Percentiles rank a stretch among this genome's conserved stretches.
phyloP scores from a whole-genome alignment of 192 early-diverging fungal genomes.

The Linnemannia schmuckeri region DNA sequence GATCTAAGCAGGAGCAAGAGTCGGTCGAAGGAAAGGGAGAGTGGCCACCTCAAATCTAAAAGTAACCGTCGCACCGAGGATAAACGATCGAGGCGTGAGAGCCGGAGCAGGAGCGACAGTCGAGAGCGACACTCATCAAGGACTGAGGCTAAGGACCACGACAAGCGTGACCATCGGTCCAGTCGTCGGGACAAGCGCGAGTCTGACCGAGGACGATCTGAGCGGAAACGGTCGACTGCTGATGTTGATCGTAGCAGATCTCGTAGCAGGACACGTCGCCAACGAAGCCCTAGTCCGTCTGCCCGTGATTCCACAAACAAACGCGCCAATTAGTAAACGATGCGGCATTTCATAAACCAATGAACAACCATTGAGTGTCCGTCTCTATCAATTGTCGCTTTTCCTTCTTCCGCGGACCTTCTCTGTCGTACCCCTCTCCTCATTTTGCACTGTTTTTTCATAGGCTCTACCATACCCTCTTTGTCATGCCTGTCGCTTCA shows the following conservation, averaged over 20 bases:
- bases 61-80: neutral
- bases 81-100: neutral
- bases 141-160: neutral
- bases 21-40: neutral
- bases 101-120: constrained; percentile 6
- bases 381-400: too few relatives aligned
- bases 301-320: neutral
- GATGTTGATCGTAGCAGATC: neutral
- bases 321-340: neutral
- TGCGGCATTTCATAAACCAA: neutral
- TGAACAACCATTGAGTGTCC: neutral
- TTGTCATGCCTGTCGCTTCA: neutral
- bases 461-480: too few relatives aligned
- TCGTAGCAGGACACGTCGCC: neutral
- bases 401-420: too few relatives aligned
- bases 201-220: neutral
- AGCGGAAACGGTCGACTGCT: neutral
- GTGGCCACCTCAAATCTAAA: neutral
- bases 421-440: too few relatives aligned
- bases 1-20: neutral
- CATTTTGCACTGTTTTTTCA: too few relatives aligned
- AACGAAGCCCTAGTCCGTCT: neutral
- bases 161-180: neutral
- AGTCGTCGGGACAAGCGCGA: neutral
- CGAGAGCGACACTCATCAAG: neutral